Evolutionary conservation across 129 eudicot genomes (phyloP).

Genomic region (Pulicaria dysenterica): DNA sequence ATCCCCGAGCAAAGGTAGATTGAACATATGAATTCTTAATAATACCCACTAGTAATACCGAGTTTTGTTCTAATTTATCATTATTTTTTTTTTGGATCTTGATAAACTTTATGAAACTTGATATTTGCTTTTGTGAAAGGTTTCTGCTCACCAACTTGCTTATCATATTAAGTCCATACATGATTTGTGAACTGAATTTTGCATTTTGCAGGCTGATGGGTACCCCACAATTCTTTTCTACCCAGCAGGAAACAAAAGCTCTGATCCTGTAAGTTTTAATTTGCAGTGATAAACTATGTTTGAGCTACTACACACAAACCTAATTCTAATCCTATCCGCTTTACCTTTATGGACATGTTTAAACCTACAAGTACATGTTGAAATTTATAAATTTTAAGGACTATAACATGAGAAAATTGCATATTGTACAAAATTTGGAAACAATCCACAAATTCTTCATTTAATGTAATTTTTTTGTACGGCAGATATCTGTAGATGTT

Average conservation of each 20-base stretch:
- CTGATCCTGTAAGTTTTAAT: slow-evolving; percentile 63
- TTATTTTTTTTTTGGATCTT: neutral
- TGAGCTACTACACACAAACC: neutral
- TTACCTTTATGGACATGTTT: neutral
- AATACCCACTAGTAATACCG: neutral
- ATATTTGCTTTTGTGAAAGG: neutral
- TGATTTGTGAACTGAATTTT: slow-evolving; percentile 12
- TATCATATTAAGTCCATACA: neutral
- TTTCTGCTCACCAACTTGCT: neutral
- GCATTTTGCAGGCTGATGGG: slow-evolving; percentile 70
- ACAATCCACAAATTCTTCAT: neutral
- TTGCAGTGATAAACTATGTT: neutral
- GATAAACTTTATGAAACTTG: neutral
- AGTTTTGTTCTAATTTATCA: neutral
- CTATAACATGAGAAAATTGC: neutral
- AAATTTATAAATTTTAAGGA: neutral
- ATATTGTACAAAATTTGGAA: neutral
- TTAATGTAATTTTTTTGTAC: neutral
- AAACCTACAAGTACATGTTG: neutral
- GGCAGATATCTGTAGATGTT: slow-evolving; percentile 66
- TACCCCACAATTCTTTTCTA: slow-evolving; percentile 81
- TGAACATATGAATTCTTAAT: neutral
- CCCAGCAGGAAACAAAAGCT: slow-evolving; percentile 84
- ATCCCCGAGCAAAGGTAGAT: slow-evolving; percentile 76
- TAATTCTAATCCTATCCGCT: neutral